A percentile compares a stretch with the other conserved stretches of the same genome.
phyloP scores from a whole-genome alignment of 1,284 basidiomycete species.

The Peniophora sp. region DNA sequence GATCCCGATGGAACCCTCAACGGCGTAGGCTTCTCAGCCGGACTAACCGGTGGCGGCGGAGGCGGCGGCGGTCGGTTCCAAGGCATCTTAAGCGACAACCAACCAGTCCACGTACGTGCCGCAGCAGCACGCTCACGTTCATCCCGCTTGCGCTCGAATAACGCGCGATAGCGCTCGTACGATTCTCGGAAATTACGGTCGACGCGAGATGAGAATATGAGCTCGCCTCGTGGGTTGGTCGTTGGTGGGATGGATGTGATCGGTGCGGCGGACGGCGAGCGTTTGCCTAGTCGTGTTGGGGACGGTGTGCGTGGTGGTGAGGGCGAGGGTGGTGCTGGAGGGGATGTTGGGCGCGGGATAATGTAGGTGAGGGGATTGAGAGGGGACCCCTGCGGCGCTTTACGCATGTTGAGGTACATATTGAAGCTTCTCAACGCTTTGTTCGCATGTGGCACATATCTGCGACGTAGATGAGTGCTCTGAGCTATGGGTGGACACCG shows the following conservation, averaged over 20 bases:
- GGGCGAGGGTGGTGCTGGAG: slow-evolving; percentile 17
- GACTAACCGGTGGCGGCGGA: slow-evolving; percentile 2
- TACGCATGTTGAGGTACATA: slow-evolving; percentile 93
- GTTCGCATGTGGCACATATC: slow-evolving; percentile 97
- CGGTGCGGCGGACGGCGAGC: slow-evolving; percentile 28
- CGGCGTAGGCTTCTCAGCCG: slow-evolving; percentile 6
- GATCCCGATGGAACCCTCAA: slow-evolving; percentile 7
- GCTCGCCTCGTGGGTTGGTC: slow-evolving; percentile 87
- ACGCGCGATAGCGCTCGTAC: slow-evolving; percentile 87
- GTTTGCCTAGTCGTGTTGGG: slow-evolving; percentile 25
- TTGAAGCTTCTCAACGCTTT: slow-evolving; percentile 87
- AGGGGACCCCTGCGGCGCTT: slow-evolving; percentile 57
- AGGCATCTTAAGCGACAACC: slow-evolving; percentile 32
- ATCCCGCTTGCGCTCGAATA: slow-evolving; percentile 81
- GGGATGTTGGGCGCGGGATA: slow-evolving; percentile 43
- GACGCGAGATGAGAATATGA: slow-evolving; percentile 91
- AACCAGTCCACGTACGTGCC: slow-evolving; percentile 34
- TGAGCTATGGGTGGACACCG: slow-evolving; percentile 9
- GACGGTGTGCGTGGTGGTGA: slow-evolving; percentile 27
- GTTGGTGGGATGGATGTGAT: slow-evolving; percentile 86
- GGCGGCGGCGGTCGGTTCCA: slow-evolving; percentile 16
- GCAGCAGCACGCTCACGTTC: slow-evolving; percentile 47
- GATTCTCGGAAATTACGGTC: slow-evolving; percentile 79
- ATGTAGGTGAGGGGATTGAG: slow-evolving; percentile 61
- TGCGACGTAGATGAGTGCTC: slow-evolving; percentile 22